Percentiles rank a stretch among this genome's conserved stretches.
Evolutionary conservation across 495 filamentous ascomycete genomes (phyloP).

Genomic region (Chaetomium tenue): DNA sequence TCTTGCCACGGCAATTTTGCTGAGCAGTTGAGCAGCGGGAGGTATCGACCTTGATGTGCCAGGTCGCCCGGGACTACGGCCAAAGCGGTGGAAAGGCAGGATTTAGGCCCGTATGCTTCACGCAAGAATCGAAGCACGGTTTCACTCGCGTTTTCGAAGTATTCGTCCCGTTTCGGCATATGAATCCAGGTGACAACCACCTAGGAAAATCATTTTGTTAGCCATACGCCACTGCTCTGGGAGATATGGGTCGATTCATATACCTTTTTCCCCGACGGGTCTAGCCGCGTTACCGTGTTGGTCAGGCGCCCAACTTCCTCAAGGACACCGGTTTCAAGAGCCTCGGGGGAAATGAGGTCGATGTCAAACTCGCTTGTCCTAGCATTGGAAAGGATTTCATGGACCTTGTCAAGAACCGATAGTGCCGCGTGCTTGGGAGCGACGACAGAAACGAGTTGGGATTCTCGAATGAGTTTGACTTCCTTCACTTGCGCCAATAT

Average conservation of each 20-base stretch:
- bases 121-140: slow-evolving; percentile 46
- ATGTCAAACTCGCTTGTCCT: slow-evolving; percentile 24
- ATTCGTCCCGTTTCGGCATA: slow-evolving; percentile 19
- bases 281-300: slow-evolving; percentile 39
- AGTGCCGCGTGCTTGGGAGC: slow-evolving; percentile 37
- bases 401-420: slow-evolving; percentile 42
- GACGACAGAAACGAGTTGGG: slow-evolving; percentile 35
- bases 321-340: slow-evolving; percentile 31
- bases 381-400: slow-evolving; percentile 30
- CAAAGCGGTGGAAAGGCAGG: slow-evolving; percentile 26
- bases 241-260: slow-evolving; percentile 18
- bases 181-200: slow-evolving; percentile 45
- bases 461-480: slow-evolving; percentile 34
- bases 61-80: background rate
- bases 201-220: slow-evolving; percentile 15
- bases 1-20: slow-evolving; percentile 47
- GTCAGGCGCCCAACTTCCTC: slow-evolving; percentile 46
- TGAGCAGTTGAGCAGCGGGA: slow-evolving; percentile 28
- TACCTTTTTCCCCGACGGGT: slow-evolving; percentile 28
- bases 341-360: slow-evolving; percentile 25
- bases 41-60: slow-evolving; percentile 25
- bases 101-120: slow-evolving; percentile 35
- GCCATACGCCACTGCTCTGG: background rate
- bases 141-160: slow-evolving; percentile 38
- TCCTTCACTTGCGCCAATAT: slow-evolving; percentile 36